Conservation (phyloP, 306 rosid species). For the Rosa persica region DNA sequence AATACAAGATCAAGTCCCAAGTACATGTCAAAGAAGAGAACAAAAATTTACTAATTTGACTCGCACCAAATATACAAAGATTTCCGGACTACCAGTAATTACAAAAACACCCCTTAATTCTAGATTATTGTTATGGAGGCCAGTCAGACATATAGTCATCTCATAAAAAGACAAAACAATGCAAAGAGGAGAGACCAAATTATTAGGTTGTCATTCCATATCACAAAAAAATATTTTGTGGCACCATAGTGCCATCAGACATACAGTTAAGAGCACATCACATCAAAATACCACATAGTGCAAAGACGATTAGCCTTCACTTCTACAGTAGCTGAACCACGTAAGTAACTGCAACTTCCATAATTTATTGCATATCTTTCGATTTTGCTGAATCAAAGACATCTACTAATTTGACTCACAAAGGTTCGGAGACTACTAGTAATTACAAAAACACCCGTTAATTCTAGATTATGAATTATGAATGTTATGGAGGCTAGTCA, state of each 20-base stretch:
- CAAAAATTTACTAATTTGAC: slow-evolving; percentile 7
- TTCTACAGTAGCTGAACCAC: background rate
- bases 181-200: background rate
- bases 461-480: background rate
- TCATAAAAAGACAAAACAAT: background rate
- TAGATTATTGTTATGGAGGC: background rate
- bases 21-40: slow-evolving; percentile 18
- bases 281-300: slow-evolving; percentile 6
- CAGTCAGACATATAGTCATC: background rate
- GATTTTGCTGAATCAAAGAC: background rate
- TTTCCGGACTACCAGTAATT: background rate
- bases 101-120: background rate
- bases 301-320: slow-evolving; percentile 38
- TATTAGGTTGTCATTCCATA: background rate
- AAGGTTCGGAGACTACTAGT: background rate
- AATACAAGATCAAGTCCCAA: slow-evolving; percentile 21
- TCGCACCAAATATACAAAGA: background rate
- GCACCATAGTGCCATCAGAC: background rate
- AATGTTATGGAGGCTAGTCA: background rate
- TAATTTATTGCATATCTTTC: background rate
- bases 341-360: background rate
- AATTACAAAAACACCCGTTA: background rate
- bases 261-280: slow-evolving; percentile 2
- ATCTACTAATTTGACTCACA: background rate
- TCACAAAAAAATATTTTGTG: background rate